phyloP scores from a whole-genome alignment of 306 rosid genomes.

The Glycyrrhiza uralensis region DNA sequence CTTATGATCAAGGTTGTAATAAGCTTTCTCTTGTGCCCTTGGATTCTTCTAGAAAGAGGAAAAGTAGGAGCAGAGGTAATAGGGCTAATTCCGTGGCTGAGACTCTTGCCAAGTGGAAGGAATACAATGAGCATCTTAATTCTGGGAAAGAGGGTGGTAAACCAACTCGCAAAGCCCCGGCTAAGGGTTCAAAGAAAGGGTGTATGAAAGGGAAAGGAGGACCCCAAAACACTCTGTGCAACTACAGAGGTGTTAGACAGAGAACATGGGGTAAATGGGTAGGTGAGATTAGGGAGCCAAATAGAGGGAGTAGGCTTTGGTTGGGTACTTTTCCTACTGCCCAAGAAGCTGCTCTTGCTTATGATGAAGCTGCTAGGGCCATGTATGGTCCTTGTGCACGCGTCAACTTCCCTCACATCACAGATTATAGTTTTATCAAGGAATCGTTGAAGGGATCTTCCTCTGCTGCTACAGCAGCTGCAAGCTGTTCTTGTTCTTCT shows the following conservation, averaged over 20 bases:
- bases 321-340: conserved; percentile 77
- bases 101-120: conserved; percentile 74
- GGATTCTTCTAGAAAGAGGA: conserved; percentile 70
- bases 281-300: conserved; percentile 85
- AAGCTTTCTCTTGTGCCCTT: conserved; percentile 21
- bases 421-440: conserved; percentile 23
- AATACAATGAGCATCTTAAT: conserved; percentile 39
- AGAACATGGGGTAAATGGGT: conserved; percentile 99
- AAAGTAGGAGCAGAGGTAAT: conserved; percentile 56
- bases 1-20: conserved; percentile 34
- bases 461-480: conserved; percentile 17
- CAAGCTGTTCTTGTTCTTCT: conserved; percentile 43
- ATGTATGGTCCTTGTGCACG: conserved; percentile 86
- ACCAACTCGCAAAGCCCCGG: conserved; percentile 52
- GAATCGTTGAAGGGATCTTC: conserved; percentile 34
- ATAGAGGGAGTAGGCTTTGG: conserved; percentile 79
- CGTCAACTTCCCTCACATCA: conserved; percentile 58
- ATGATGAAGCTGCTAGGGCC: conserved; percentile 90
- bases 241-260: conserved; percentile 92
- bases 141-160: conserved; percentile 30
- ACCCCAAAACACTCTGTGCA: conserved; percentile 70
- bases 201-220: conserved; percentile 99
- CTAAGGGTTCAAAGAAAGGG: conserved; percentile 96
- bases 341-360: conserved; percentile 64
- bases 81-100: conserved; percentile 58